A percentile compares a stretch with the other conserved stretches of the same genome.
These are phyloP conservation scores for Ophiostoma ulmi DNA, from an alignment of 2,329 filamentous ascomycete genomes.

Conservation along the genomic window DNA sequence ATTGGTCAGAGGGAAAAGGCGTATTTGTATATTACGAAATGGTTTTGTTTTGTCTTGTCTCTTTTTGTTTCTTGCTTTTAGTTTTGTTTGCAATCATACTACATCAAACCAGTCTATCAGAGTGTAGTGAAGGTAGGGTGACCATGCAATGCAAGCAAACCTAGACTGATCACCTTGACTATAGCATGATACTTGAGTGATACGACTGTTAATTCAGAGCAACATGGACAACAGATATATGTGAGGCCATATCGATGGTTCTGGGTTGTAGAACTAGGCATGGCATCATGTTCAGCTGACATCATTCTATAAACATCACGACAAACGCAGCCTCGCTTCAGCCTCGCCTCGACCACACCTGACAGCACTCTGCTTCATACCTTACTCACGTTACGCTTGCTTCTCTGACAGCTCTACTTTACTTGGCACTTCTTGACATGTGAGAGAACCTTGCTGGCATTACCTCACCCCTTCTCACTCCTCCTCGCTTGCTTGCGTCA, in stretches of 20 bases:
- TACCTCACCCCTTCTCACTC: background rate
- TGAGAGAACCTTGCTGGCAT: background rate
- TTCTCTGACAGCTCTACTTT: background rate
- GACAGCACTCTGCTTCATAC: background rate
- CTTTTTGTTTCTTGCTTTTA: background rate
- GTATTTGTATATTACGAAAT: slow-evolving; percentile 17
- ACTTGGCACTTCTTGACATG: background rate
- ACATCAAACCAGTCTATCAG: background rate
- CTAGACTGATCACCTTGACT: no score
- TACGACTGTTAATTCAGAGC: no score
- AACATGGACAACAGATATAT: no score
- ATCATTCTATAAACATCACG: background rate
- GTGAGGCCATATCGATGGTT: no score
- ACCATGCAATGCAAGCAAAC: background rate
- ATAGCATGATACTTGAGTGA: background rate
- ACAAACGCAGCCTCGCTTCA: background rate
- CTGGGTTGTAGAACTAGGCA: background rate
- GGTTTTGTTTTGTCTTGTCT: background rate
- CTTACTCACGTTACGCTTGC: background rate
- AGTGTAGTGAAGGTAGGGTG: background rate
- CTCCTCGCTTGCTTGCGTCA: background rate
- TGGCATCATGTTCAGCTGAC: background rate
- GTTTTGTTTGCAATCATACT: background rate
- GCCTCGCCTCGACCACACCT: background rate
- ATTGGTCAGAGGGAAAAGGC: slow-evolving; percentile 12